Base-by-base conservation (phyloP, 768 basidiomycete species). In the Calocera cornea region DNA sequence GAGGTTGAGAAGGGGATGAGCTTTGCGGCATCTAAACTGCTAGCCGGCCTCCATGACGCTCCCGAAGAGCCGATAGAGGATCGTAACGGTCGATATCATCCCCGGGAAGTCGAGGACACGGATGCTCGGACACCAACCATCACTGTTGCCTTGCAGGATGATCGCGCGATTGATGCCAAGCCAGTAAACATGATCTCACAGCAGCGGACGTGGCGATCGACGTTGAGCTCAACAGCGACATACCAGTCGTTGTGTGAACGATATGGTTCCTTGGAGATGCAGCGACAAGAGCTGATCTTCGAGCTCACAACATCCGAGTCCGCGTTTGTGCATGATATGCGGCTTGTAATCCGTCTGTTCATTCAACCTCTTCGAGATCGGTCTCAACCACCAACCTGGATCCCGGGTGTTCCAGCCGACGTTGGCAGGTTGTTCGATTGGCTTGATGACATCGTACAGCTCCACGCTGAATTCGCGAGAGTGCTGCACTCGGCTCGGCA, bases 381-480 rank as follows among this genome's bases (percentile, higher is more conserved):
- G 27, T 60, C 84, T 1, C 84, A 87, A 69, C 82, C 87, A 70
- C 84, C 84, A 65, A 74, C 79, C 1, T 97, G 93, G 91, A 87
- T 95, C 40, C 78, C 84, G 1, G 92, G 92, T 29, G 75, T 97
- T 19, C 92, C 92, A 0, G 69, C 78, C 1, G 82, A 86, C 38
- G 80, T 92, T 14, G 81, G 86, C 0, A 83, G 85, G 12, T 79
- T 93, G 24, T 86, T 97, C 69, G 92, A 94, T 75, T 92, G 90
- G 87, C 77, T 95, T 64, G 92, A 95, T 70, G 90, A 92, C 71
- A 90, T 97, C 69, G 80, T 88, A 11, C 86, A 87, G 66, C 78
- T 94, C 1, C 94, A 97, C 71, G 77, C 79, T 2, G 82, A 86
- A 68, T 79, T 97, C 29, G 79, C 82, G 8, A 78, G 80, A 2